These are phyloP conservation scores for Celoporthe dispersa DNA, from an alignment of 2,329 filamentous ascomycete species.

Conservation along the genomic window DNA sequence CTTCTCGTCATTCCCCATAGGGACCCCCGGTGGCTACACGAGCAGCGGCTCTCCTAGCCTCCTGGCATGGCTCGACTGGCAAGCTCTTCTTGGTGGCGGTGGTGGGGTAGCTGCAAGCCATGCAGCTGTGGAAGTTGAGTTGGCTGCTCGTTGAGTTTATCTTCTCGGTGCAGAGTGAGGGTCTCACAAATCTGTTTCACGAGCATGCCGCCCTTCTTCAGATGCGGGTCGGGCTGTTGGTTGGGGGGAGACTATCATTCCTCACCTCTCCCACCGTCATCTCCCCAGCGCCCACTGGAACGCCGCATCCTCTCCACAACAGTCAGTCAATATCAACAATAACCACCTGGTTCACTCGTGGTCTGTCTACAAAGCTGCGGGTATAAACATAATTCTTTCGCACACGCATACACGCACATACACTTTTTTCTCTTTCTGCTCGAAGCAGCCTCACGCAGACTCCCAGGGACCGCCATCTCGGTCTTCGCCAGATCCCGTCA, in stretches of 20 bases:
- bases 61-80: not conserved
- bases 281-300: slow-evolving; percentile 14
- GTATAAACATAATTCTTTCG: slow-evolving; percentile 15
- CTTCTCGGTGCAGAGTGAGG: not conserved
- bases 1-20: not conserved
- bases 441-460: not conserved
- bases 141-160: not conserved
- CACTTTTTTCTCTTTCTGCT: not conserved
- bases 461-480: not conserved
- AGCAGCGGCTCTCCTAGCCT: not conserved
- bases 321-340: slow-evolving; percentile 17
- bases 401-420: slow-evolving; percentile 7
- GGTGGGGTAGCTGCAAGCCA: slow-evolving; percentile 8
- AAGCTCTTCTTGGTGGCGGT: not conserved
- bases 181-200: slow-evolving; percentile 21
- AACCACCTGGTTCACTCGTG: not conserved
- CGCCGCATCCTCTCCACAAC: not conserved
- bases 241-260: slow-evolving; percentile 10
- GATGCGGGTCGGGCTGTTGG: not conserved
- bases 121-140: not conserved
- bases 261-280: slow-evolving; percentile 16
- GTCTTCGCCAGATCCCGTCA: slow-evolving; percentile 13
- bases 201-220: slow-evolving; percentile 18
- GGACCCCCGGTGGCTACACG: not conserved
- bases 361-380: not conserved